These are phyloP conservation scores for Thelonectria blattea DNA, from an alignment of 2,329 filamentous ascomycete genomes.

Conservation along the genomic window DNA sequence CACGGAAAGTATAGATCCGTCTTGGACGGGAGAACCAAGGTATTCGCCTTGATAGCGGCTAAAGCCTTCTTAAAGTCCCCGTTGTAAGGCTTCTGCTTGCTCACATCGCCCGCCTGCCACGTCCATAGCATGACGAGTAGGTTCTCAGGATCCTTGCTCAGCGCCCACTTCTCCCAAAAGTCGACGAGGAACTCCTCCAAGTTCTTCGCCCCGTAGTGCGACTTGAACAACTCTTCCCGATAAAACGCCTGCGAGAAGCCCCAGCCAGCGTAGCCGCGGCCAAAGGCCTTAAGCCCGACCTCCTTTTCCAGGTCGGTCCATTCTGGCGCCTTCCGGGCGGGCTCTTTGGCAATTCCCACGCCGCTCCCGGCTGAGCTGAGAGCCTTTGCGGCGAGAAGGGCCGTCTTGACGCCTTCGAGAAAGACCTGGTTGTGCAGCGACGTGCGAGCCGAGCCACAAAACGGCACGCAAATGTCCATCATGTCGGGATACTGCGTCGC, in stretches of 20 bases:
- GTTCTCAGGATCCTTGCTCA: conserved; percentile 77
- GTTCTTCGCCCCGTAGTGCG: conserved; percentile 65
- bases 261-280: conserved; percentile 79
- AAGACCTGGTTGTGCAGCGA: conserved; percentile 60
- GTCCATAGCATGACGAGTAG: conserved; percentile 77
- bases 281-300: conserved; percentile 69
- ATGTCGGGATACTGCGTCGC: conserved; percentile 56
- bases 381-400: conserved; percentile 49
- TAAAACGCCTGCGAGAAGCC: conserved; percentile 83
- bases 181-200: conserved; percentile 76
- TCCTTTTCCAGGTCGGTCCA: conserved; percentile 51
- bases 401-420: conserved; percentile 58
- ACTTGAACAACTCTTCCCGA: conserved; percentile 71
- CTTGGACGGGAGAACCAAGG: conserved; percentile 71
- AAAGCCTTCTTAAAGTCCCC: conserved; percentile 70
- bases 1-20: conserved; percentile 80
- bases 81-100: conserved; percentile 70
- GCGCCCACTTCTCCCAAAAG: conserved; percentile 79
- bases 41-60: conserved; percentile 73
- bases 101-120: conserved; percentile 78
- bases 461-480: conserved; percentile 51
- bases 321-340: conserved; percentile 20
- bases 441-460: conserved; percentile 58
- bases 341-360: conserved; percentile 37
- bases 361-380: conserved; percentile 57